Percentiles rank a stretch among this genome's conserved stretches.
These are phyloP conservation scores for Rhodotorula sp. DNA, from an alignment of 1,284 basidiomycete species.

Conservation along the genomic window DNA sequence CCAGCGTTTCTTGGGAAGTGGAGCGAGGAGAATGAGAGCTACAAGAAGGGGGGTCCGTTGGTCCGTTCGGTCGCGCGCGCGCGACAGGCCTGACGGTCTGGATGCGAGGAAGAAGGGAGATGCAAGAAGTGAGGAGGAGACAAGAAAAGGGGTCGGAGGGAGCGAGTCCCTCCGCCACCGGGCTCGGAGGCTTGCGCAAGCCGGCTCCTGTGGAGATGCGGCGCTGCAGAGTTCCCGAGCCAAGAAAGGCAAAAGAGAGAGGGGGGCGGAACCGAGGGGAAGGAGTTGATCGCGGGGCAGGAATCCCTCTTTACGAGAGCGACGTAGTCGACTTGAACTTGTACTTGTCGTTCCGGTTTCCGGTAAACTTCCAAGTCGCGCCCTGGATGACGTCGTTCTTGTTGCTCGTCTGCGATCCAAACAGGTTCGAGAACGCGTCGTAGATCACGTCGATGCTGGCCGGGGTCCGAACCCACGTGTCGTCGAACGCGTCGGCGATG, in stretches of 20 bases:
- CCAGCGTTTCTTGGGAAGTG: no score
- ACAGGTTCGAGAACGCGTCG: slow-evolving; percentile 20
- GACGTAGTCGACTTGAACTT: slow-evolving; percentile 15
- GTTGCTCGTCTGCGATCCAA: slow-evolving; percentile 17
- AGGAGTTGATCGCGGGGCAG: no score
- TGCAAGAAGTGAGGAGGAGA: no score
- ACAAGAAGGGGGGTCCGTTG: no score
- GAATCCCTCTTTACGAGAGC: neutral
- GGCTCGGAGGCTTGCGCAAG: no score
- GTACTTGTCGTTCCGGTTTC: slow-evolving; percentile 23
- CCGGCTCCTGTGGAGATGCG: no score
- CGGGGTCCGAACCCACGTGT: slow-evolving; percentile 36
- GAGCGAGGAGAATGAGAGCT: no score
- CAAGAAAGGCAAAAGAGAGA: neutral
- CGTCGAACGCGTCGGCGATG: slow-evolving; percentile 38
- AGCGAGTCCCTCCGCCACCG: no score
- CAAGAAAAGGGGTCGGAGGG: no score
- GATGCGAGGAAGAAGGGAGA: no score
- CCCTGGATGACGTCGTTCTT: slow-evolving; percentile 35
- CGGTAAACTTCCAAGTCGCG: slow-evolving; percentile 33
- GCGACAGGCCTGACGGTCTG: no score
- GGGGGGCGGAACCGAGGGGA: neutral
- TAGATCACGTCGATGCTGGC: slow-evolving; percentile 33
- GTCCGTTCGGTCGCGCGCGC: no score
- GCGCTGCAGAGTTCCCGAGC: neutral